A percentile compares a stretch with the other conserved stretches of the same genome.
Evolutionary conservation across 2,329 filamentous ascomycete species (phyloP).

Genomic region (Ceratocystis ficicola): DNA sequence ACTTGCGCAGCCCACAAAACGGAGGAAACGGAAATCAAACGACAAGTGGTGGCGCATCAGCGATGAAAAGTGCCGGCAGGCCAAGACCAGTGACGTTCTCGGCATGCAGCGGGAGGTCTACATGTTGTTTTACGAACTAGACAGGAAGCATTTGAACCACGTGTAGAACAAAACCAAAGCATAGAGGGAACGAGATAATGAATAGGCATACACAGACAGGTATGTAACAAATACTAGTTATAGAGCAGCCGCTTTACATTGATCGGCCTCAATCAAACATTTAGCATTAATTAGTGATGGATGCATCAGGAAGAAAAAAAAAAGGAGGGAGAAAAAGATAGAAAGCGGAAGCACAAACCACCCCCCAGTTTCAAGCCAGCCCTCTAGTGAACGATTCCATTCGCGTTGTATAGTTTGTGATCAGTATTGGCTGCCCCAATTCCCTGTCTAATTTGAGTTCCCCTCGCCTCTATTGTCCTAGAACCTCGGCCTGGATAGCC

Average conservation of each 20-base stretch:
- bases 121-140: constrained; percentile 86
- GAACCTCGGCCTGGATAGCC: constrained; percentile 36
- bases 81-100: constrained; percentile 81
- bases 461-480: constrained; percentile 27
- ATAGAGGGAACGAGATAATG: not conserved
- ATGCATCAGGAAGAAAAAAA: not conserved
- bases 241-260: not conserved
- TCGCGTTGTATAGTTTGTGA: not conserved
- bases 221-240: not conserved
- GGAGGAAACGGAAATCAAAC: constrained; percentile 39
- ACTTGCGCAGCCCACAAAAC: not conserved
- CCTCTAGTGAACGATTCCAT: too few relatives aligned
- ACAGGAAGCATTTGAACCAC: constrained; percentile 34
- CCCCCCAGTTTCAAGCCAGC: too few relatives aligned
- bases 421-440: not conserved
- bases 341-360: not conserved
- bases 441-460: not conserved
- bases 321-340: not conserved
- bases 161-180: constrained; percentile 12
- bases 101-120: constrained; percentile 95
- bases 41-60: constrained; percentile 95
- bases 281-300: not conserved
- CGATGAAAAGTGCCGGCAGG: constrained; percentile 91
- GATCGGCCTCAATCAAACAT: not conserved
- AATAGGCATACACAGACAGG: not conserved